phyloP scores from a whole-genome alignment of 345 rosid genomes.

The Brassica carinata region DNA sequence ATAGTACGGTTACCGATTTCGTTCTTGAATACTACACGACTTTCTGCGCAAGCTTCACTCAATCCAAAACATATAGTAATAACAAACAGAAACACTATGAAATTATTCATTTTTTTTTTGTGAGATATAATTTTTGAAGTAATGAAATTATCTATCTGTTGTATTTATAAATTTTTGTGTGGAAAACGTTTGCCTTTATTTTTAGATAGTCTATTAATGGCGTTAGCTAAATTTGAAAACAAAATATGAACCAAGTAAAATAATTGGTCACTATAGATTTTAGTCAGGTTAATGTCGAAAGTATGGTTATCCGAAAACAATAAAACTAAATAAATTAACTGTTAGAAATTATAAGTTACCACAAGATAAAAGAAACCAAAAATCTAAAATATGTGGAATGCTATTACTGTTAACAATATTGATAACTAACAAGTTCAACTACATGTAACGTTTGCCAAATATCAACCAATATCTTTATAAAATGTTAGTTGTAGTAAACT shows the following conservation, averaged over 20 bases:
- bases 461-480: too few species aligned
- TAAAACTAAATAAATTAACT: too few species aligned
- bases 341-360: too few species aligned
- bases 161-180: background rate
- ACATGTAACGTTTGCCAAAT: too few species aligned
- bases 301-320: too few species aligned
- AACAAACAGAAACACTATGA: background rate
- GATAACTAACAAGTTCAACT: too few species aligned
- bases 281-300: too few species aligned
- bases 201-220: background rate
- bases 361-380: too few species aligned
- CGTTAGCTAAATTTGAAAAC: background rate
- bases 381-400: too few species aligned
- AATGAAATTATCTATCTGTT: background rate
- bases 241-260: background rate
- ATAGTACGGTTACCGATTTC: background rate
- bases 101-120: background rate
- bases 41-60: background rate
- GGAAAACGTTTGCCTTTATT: background rate
- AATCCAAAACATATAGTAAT: background rate
- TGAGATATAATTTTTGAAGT: background rate
- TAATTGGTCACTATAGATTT: background rate
- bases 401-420: too few species aligned
- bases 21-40: background rate
- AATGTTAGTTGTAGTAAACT: too few species aligned